These are phyloP conservation scores for Vanderwaltozyma polyspora DNA, from an alignment of 805 yeast species.

Conservation along the genomic window DNA sequence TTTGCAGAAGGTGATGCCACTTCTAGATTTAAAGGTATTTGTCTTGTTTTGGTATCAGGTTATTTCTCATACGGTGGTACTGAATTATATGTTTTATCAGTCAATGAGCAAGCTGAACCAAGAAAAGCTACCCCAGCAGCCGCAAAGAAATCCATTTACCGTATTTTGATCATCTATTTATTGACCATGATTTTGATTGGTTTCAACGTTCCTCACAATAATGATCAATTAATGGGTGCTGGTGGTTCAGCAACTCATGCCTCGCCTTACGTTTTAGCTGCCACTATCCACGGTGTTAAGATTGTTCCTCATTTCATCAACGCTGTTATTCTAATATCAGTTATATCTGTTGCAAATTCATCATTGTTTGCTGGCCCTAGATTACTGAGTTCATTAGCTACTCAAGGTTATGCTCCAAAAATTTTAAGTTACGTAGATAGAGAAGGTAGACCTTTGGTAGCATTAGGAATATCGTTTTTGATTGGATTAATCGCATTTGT, in stretches of 20 bases:
- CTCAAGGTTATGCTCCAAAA: slow-evolving; percentile 58
- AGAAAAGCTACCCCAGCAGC: slow-evolving; percentile 53
- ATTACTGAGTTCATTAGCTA: slow-evolving; percentile 55
- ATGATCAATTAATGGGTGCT: slow-evolving; percentile 38
- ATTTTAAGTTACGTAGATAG: slow-evolving; percentile 42
- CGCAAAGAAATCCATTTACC: slow-evolving; percentile 54
- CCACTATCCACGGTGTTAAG: slow-evolving; percentile 46
- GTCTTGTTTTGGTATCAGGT: slow-evolving; percentile 52
- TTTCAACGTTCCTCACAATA: slow-evolving; percentile 48
- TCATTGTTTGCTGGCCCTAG: slow-evolving; percentile 66
- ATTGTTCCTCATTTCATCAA: slow-evolving; percentile 65
- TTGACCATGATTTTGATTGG: slow-evolving; percentile 44
- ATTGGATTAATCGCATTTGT: slow-evolving; percentile 51
- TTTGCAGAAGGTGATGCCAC: slow-evolving; percentile 22
- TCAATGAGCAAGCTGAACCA: slow-evolving; percentile 52
- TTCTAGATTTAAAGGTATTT: slow-evolving; percentile 47
- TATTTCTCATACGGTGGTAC: slow-evolving; percentile 58
- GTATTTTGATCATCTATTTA: slow-evolving; percentile 49
- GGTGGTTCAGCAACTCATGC: slow-evolving; percentile 43
- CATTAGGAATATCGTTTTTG: slow-evolving; percentile 38
- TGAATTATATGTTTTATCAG: slow-evolving; percentile 53
- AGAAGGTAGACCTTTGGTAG: slow-evolving; percentile 48
- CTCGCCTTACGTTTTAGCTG: slow-evolving; percentile 70
- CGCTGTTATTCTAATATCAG: slow-evolving; percentile 62
- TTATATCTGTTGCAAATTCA: slow-evolving; percentile 67